Conservation (phyloP, 2,329 filamentous ascomycete species). For the Phoma sp. region DNA sequence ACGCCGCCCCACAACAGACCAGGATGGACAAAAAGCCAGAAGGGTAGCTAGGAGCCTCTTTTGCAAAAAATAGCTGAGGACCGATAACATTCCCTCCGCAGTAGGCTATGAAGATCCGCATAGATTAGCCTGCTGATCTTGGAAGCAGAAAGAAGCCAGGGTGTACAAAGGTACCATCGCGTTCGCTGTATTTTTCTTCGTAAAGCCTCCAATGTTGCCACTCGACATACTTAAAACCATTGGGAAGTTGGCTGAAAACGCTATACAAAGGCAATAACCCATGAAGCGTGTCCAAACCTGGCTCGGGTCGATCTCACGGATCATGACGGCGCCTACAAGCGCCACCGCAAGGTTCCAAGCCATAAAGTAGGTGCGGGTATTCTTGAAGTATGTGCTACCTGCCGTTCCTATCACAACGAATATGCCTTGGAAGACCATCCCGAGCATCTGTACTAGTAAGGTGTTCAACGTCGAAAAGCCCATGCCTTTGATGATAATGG, state of each 20-base stretch:
- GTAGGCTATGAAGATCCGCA: slow-evolving; percentile 19
- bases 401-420: slow-evolving; percentile 23
- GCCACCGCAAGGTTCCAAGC: slow-evolving; percentile 21
- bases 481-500: slow-evolving; percentile 37
- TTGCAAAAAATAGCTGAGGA: slow-evolving; percentile 12
- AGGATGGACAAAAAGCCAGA: slow-evolving; percentile 21
- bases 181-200: slow-evolving; percentile 62
- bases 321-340: slow-evolving; percentile 34
- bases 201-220: slow-evolving; percentile 45
- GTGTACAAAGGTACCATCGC: slow-evolving; percentile 23
- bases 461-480: slow-evolving; percentile 44
- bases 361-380: slow-evolving; percentile 23
- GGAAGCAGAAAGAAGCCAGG: neutral
- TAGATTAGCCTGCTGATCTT: neutral
- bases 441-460: slow-evolving; percentile 27
- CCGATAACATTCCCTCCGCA: slow-evolving; percentile 18
- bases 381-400: slow-evolving; percentile 17
- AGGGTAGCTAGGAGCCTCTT: slow-evolving; percentile 5
- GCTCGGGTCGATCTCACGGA: slow-evolving; percentile 23
- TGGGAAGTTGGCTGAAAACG: slow-evolving; percentile 51
- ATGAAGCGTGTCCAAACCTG: slow-evolving; percentile 26
- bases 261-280: slow-evolving; percentile 38
- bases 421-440: slow-evolving; percentile 22
- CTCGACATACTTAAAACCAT: slow-evolving; percentile 36
- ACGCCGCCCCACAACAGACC: slow-evolving; percentile 14